Conservation (phyloP, 176 grass and related monocot species). For the Puya raimondii region DNA sequence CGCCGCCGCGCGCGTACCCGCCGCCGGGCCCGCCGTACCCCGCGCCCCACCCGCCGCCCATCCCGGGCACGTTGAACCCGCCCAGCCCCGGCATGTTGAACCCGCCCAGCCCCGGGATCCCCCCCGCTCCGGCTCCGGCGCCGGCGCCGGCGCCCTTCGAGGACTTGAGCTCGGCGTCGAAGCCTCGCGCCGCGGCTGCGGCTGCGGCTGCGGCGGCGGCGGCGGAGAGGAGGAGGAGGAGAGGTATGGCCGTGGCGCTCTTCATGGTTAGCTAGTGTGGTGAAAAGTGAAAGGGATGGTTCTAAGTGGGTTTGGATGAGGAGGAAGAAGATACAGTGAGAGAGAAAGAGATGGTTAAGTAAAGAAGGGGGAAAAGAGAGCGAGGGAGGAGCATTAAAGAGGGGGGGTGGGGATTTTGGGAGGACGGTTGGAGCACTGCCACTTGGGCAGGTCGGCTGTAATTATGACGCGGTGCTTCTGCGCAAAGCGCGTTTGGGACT, state of each 20-base stretch:
- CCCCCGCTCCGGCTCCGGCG: conserved; percentile 5
- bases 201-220: conserved; percentile 21
- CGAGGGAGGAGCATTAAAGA: conserved; percentile 26
- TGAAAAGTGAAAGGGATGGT: not conserved
- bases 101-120: conserved; percentile 37
- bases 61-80: conserved; percentile 34
- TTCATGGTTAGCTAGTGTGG: conserved; percentile 27
- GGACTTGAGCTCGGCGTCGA: conserved; percentile 2
- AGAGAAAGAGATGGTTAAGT: not conserved
- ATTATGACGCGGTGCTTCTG: not conserved
- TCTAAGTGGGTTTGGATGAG: not conserved
- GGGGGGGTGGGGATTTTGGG: too few relatives aligned
- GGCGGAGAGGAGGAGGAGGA: conserved; percentile 24
- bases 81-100: conserved; percentile 42
- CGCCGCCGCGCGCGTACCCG: conserved; percentile 26
- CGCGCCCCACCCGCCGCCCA: conserved; percentile 72
- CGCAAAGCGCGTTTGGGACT: not conserved
- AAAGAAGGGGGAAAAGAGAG: conserved; percentile 6
- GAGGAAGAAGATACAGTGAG: not conserved
- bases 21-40: conserved; percentile 33
- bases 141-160: not conserved
- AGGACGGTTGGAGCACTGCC: not conserved
- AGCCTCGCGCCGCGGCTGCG: conserved; percentile 24
- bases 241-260: not conserved
- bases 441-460: not conserved